Conservation (phyloP, 345 rosid species). For the Luvunga scandens region DNA sequence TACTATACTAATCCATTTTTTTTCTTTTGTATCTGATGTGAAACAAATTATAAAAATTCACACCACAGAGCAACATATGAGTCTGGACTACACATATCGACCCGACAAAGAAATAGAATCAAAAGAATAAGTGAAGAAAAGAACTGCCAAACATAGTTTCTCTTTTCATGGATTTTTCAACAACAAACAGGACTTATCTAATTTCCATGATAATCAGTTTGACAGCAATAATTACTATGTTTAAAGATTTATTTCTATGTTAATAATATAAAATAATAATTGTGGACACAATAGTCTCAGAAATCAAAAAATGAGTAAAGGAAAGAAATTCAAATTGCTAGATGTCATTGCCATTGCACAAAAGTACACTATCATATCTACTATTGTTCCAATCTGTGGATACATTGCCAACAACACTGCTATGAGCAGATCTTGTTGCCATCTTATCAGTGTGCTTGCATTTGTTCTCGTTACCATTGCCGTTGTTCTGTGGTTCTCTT, state of each 20-base stretch:
- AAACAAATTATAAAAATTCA: background rate
- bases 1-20: background rate
- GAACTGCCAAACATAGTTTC: background rate
- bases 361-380: background rate
- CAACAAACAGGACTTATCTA: background rate
- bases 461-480: background rate
- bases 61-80: background rate
- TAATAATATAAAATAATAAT: background rate
- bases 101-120: background rate
- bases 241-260: background rate
- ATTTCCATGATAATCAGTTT: background rate
- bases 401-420: background rate
- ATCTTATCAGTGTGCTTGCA: background rate
- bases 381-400: background rate
- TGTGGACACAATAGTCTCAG: background rate
- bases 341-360: background rate
- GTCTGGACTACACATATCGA: background rate
- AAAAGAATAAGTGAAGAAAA: background rate
- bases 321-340: background rate
- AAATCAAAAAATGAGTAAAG: background rate
- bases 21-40: background rate
- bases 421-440: background rate
- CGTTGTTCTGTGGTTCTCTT: background rate
- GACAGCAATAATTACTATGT: background rate
- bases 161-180: background rate